Conservation (phyloP, 2,329 filamentous ascomycete genomes). For the Acarospora socialis region DNA sequence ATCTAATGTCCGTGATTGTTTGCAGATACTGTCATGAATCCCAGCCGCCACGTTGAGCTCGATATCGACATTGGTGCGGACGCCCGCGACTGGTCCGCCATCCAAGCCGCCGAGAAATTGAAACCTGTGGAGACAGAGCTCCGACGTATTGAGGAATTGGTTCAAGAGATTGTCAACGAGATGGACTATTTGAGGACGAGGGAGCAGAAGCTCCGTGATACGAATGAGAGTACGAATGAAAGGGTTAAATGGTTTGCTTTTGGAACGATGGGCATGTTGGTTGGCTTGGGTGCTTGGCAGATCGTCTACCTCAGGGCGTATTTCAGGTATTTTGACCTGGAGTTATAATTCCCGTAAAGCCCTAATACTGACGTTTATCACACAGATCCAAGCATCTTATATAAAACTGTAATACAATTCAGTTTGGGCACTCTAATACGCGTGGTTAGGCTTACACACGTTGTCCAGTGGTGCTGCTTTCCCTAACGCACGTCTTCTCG, state of each 20-base stretch:
- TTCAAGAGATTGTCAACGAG: slow-evolving; percentile 74
- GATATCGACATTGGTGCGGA: slow-evolving; percentile 94
- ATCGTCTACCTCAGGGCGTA: slow-evolving; percentile 94
- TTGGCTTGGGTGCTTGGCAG: slow-evolving; percentile 89
- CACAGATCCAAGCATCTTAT: slow-evolving; percentile 55
- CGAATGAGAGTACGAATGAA: slow-evolving; percentile 98
- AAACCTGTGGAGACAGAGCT: slow-evolving; percentile 94
- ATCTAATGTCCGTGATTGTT: slow-evolving; percentile 5
- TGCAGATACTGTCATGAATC: slow-evolving; percentile 29
- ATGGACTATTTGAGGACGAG: slow-evolving; percentile 88
- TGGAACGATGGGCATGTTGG: slow-evolving; percentile 77
- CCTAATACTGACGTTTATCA: slow-evolving; percentile 1
- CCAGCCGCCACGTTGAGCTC: slow-evolving; percentile 65
- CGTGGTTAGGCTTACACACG: no score
- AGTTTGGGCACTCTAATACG: no score
- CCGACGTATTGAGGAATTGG: slow-evolving; percentile 79
- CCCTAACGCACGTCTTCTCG: no score
- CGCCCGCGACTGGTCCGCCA: slow-evolving; percentile 94
- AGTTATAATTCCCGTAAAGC: slow-evolving; percentile 5
- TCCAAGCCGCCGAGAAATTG: slow-evolving; percentile 92
- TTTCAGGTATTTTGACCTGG: slow-evolving; percentile 50
- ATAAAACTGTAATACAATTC: no score
- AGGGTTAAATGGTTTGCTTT: slow-evolving; percentile 98
- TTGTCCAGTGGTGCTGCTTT: no score
- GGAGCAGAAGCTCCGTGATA: slow-evolving; percentile 93